These are phyloP conservation scores for Trichosanthes truncata DNA, from an alignment of 306 rosid genomes.

Conservation along the genomic window DNA sequence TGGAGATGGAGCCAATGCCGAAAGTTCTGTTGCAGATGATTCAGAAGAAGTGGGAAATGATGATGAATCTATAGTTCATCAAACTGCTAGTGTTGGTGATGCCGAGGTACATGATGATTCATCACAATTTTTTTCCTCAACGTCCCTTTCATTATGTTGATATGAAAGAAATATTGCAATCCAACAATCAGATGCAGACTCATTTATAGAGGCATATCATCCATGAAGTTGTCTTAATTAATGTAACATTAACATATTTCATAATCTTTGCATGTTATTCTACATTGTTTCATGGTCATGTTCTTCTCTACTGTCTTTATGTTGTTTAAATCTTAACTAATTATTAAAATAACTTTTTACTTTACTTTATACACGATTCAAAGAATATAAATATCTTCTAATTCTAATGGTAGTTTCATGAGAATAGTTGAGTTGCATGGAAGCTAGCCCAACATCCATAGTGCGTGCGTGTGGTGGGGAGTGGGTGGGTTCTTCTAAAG, in stretches of 20 bases:
- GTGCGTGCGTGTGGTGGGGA: not conserved
- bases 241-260: not conserved
- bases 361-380: not conserved
- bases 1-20: conserved; percentile 62
- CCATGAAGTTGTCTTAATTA: not conserved
- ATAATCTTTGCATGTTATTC: not conserved
- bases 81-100: conserved; percentile 97
- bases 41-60: conserved; percentile 77
- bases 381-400: not conserved
- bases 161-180: not conserved
- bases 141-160: not conserved
- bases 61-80: conserved; percentile 93
- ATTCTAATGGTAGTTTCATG: not conserved
- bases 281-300: not conserved
- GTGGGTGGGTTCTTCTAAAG: not conserved
- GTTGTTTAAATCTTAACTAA: not conserved
- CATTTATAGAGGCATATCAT: not conserved
- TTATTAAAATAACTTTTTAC: not conserved
- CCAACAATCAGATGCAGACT: not conserved
- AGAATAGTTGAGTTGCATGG: not conserved
- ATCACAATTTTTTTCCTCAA: not conserved
- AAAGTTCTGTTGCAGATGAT: conserved; percentile 59
- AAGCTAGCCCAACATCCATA: not conserved
- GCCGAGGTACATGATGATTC: conserved; percentile 43
- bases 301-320: not conserved